Conservation (phyloP, 106 monocot genomes). For the Posidonia australis region DNA sequence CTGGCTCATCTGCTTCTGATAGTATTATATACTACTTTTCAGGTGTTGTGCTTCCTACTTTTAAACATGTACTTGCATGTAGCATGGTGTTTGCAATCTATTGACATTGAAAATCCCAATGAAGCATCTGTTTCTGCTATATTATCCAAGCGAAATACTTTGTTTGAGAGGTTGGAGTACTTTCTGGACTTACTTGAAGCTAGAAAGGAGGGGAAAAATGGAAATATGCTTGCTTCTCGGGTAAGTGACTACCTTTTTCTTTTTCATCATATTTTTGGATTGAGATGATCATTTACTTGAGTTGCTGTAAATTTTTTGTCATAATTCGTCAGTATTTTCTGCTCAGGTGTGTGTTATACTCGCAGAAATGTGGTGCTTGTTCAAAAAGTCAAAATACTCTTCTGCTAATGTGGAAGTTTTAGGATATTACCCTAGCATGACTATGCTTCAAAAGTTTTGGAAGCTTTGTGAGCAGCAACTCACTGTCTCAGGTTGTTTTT, state of each 20-base stretch:
- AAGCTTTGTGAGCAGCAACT: conserved; percentile 71
- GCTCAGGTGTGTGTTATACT: conserved; percentile 68
- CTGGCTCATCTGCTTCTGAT: not conserved
- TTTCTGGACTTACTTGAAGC: conserved; percentile 33
- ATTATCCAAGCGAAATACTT: conserved; percentile 39
- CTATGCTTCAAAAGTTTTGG: conserved; percentile 67
- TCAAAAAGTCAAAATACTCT: conserved; percentile 57
- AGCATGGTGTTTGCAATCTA: conserved; percentile 66
- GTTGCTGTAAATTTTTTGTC: not conserved
- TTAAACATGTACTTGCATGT: conserved; percentile 91
- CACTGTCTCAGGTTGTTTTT: conserved; percentile 50
- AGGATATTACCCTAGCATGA: conserved; percentile 53
- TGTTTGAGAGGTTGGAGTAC: conserved; percentile 59
- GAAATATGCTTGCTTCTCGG: conserved; percentile 51
- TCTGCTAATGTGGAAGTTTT: conserved; percentile 59
- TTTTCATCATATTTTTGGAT: not conserved
- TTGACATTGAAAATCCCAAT: conserved; percentile 60
- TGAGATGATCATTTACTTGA: not conserved
- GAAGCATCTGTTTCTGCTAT: conserved; percentile 48
- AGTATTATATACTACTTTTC: conserved; percentile 15
- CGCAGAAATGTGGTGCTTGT: conserved; percentile 85
- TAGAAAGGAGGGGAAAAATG: conserved; percentile 39
- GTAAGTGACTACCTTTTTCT: conserved; percentile 27
- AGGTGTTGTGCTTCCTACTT: conserved; percentile 86
- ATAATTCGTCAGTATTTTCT: not conserved